phyloP scores from a whole-genome alignment of 148 eudicot species.

The Suaeda aralocaspica region DNA sequence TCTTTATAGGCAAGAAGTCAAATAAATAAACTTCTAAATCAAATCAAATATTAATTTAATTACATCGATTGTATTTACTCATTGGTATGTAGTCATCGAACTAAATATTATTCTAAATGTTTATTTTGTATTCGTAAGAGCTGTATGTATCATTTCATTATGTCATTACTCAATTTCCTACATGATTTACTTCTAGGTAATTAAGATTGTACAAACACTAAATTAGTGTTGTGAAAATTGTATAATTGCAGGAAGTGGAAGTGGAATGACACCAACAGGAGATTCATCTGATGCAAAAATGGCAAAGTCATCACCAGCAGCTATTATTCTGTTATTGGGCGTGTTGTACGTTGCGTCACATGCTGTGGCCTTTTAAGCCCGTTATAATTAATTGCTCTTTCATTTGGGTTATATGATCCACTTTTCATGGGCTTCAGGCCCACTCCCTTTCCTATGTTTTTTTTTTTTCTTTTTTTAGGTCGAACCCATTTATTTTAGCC shows the following conservation, averaged over 20 bases:
- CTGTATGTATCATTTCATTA: too few relatives aligned
- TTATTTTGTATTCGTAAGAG: too few relatives aligned
- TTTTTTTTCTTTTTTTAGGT: background rate
- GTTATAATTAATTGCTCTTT: background rate
- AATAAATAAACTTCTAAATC: too few relatives aligned
- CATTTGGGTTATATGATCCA: background rate
- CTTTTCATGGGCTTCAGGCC: background rate
- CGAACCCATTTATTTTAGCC: background rate
- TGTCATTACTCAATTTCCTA: too few relatives aligned
- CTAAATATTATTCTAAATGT: too few relatives aligned
- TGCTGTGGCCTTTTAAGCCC: constrained; percentile 1
- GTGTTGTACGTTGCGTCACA: constrained; percentile 12
- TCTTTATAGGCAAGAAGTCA: too few relatives aligned
- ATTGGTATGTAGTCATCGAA: too few relatives aligned
- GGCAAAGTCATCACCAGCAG: constrained; percentile 17
- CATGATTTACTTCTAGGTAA: too few relatives aligned
- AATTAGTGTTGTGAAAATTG: background rate
- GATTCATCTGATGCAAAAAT: constrained; percentile 28
- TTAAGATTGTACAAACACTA: background rate
- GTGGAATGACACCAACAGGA: constrained; percentile 24
- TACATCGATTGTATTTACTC: too few relatives aligned
- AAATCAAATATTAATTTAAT: too few relatives aligned
- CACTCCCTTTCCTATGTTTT: background rate
- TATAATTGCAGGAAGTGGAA: constrained; percentile 24
- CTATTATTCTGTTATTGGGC: constrained; percentile 16